phyloP scores from a whole-genome alignment of 805 yeast species.

The Teunomyces barrocoloradensis region DNA sequence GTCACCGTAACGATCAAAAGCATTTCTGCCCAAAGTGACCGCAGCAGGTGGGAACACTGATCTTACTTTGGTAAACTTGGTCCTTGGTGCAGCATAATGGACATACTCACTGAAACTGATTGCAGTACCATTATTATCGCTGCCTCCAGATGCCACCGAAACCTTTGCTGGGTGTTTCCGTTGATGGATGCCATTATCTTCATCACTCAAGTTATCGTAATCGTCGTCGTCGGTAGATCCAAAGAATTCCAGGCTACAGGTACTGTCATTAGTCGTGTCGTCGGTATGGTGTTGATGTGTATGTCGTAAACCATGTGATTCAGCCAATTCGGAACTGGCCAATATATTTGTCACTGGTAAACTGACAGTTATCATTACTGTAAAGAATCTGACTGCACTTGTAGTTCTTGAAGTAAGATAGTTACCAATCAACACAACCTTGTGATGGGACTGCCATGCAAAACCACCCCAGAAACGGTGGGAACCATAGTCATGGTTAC shows the following conservation, averaged over 20 bases:
- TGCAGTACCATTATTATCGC: slow-evolving; percentile 21
- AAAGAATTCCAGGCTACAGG: slow-evolving; percentile 8
- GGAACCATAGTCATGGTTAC: slow-evolving; percentile 50
- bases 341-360: slow-evolving; percentile 54
- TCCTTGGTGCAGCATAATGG: slow-evolving; percentile 70
- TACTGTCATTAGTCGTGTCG: slow-evolving; percentile 11
- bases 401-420: slow-evolving; percentile 43
- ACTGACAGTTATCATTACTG: slow-evolving; percentile 47
- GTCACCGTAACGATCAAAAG: slow-evolving; percentile 64
- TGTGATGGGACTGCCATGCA: slow-evolving; percentile 79
- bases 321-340: slow-evolving; percentile 42
- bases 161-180: slow-evolving; percentile 12
- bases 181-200: slow-evolving; percentile 5
- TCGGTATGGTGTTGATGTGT: not conserved
- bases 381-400: slow-evolving; percentile 48
- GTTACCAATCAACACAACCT: slow-evolving; percentile 60
- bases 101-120: slow-evolving; percentile 66
- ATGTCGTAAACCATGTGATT: slow-evolving; percentile 7
- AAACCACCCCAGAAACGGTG: slow-evolving; percentile 67
- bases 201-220: slow-evolving; percentile 11
- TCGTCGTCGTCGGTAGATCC: slow-evolving; percentile 12
- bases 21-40: slow-evolving; percentile 72
- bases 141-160: slow-evolving; percentile 18
- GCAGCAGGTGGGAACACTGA: slow-evolving; percentile 77
- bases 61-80: slow-evolving; percentile 60